Percentiles rank a stretch among this genome's conserved stretches.
Evolutionary conservation across 139 green algal species (phyloP).

Genomic region (Picochlorum sp.): DNA sequence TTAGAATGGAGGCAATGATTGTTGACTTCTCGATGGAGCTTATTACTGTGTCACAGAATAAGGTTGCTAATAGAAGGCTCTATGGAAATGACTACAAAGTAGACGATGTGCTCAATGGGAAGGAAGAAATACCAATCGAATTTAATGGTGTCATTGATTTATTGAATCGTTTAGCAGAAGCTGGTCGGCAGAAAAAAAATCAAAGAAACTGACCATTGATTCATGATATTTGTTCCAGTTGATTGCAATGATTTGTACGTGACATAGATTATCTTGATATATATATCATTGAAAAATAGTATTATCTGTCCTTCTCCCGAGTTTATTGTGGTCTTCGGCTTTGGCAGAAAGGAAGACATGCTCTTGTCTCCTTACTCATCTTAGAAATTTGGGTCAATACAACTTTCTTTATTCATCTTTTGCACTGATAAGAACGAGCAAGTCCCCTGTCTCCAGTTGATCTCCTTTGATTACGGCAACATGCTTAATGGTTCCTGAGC

Average conservation of each 20-base stretch:
- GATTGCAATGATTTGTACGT: too few relatives aligned
- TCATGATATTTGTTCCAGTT: neutral
- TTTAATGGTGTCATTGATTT: slow-evolving; percentile 1
- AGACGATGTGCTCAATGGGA: neutral
- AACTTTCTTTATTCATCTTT: neutral
- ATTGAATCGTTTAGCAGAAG: neutral
- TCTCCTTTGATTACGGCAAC: slow-evolving; percentile 66
- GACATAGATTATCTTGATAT: too few relatives aligned
- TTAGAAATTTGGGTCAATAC: too few relatives aligned
- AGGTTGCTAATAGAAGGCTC: neutral
- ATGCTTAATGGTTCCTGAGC: slow-evolving; percentile 48
- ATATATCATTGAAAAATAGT: too few relatives aligned
- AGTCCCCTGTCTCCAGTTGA: slow-evolving; percentile 52
- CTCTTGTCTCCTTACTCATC: too few relatives aligned
- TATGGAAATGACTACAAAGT: neutral
- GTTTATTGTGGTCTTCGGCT: too few relatives aligned
- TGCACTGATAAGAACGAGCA: slow-evolving; percentile 54
- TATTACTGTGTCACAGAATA: neutral
- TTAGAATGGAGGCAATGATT: slow-evolving; percentile 1
- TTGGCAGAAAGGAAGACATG: too few relatives aligned
- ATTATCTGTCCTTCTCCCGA: too few relatives aligned
- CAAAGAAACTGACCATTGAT: neutral
- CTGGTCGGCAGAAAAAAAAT: neutral
- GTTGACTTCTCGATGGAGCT: slow-evolving; percentile 1
- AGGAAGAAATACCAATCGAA: neutral